Conservation (phyloP, 345 rosid species). For the Eucalyptus pumila region DNA sequence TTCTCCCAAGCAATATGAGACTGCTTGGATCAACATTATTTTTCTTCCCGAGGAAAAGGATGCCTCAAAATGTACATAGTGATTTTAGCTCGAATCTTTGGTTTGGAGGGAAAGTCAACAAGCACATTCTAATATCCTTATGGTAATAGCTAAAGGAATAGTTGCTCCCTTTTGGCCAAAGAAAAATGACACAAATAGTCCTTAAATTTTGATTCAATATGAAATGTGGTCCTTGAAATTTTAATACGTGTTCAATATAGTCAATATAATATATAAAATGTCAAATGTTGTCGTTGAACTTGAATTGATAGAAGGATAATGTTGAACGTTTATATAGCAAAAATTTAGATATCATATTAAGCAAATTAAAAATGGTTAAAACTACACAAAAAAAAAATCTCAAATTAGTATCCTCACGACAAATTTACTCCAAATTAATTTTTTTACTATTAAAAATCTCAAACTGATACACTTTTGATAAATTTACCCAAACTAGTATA, state of each 20-base stretch:
- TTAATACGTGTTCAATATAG: neutral
- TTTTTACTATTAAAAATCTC: too few relatives aligned
- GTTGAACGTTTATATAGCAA: too few relatives aligned
- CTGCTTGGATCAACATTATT: too few relatives aligned
- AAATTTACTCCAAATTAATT: too few relatives aligned
- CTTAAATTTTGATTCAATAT: neutral
- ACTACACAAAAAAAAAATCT: too few relatives aligned
- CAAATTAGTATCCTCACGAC: too few relatives aligned
- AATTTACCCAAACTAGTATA: fast-evolving
- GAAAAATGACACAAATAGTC: neutral
- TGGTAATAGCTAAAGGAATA: neutral
- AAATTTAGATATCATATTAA: neutral
- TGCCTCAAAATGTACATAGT: too few relatives aligned
- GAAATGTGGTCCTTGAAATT: neutral
- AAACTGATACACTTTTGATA: too few relatives aligned
- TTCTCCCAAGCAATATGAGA: too few relatives aligned
- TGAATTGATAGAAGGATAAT: neutral
- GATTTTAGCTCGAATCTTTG: too few relatives aligned
- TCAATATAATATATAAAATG: neutral
- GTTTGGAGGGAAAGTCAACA: too few relatives aligned
- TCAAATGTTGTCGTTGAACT: neutral
- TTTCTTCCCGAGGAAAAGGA: too few relatives aligned
- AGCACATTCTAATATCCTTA: neutral
- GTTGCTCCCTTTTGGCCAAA: neutral
- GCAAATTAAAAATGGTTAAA: neutral